These are phyloP conservation scores for Claviceps purpurea DNA, from an alignment of 2,329 filamentous ascomycete genomes.

Conservation along the genomic window DNA sequence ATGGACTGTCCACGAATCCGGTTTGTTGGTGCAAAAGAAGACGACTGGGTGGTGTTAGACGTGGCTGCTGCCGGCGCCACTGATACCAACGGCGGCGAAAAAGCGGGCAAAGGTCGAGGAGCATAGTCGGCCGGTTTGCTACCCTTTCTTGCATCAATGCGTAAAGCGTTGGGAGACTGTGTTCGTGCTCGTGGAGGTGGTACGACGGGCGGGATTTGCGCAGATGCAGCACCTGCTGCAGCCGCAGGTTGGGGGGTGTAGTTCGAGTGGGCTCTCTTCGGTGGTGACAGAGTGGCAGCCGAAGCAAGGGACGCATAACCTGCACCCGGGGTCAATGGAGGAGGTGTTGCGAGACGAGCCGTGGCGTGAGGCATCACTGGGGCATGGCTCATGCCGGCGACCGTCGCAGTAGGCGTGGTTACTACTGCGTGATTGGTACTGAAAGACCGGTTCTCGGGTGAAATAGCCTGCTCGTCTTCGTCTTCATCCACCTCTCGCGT, in stretches of 20 bases:
- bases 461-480: constrained; percentile 19
- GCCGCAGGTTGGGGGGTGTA: constrained; percentile 32
- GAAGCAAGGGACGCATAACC: constrained; percentile 21
- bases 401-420: constrained; percentile 9
- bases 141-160: constrained; percentile 19
- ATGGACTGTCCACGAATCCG: constrained; percentile 40
- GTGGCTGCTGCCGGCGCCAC: constrained; percentile 17
- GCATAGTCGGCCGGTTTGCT: constrained; percentile 26
- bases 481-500: constrained; percentile 51
- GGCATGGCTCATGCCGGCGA: constrained; percentile 24
- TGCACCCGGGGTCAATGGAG: constrained; percentile 28
- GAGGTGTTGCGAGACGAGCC: constrained; percentile 32
- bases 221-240: constrained; percentile 20
- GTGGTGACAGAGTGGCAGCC: constrained; percentile 36
- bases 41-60: constrained; percentile 13
- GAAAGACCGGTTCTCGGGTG: constrained; percentile 13
- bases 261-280: constrained; percentile 38
- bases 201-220: constrained; percentile 23
- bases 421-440: constrained; percentile 12
- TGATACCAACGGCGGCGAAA: constrained; percentile 21
- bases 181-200: constrained; percentile 49
- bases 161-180: constrained; percentile 42
- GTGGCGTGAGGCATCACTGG: constrained; percentile 20
- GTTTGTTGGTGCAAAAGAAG: constrained; percentile 17
- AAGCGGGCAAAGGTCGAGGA: constrained; percentile 41